Base-by-base conservation (phyloP, 108 stramenopile genomes). In the Conticribra guillardii region DNA sequence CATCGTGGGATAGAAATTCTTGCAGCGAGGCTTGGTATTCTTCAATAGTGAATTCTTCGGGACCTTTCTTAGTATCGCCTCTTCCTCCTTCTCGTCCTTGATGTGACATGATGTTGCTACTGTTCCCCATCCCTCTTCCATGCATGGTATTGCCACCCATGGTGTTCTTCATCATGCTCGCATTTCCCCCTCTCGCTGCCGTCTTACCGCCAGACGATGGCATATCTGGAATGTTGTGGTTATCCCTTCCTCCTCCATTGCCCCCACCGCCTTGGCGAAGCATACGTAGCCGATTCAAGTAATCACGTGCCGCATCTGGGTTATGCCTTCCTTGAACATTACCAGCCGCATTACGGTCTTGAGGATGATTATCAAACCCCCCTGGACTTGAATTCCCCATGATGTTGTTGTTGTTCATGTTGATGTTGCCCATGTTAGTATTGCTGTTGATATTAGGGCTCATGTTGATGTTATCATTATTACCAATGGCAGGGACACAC, bases 21-120 rank as follows among this genome's bases (percentile, higher is more conserved):
- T 76, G 75, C 3, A 76, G 53, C 1, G 75, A 69, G 23, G 67
- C 67, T 56, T 69, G 60, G 33, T 76, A 76, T 50, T 76, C 75
- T 44, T 76, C 67, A 33, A 68, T 63, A 60, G 45, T 68, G 41
- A 68, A 69, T 31, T 65, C 54, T 29, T 54, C 33, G 46, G 26
- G 56, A 18, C 22, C 46, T 23, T 47, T 46, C 0, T 27, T 16
- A 7, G n/a, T 27, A 14, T 32, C n/a, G 41, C 68, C 48, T n/a
- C 61, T 37, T 30, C 24, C 14, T 23, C 63, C 53, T 18, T 49
- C 47, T 9, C 52, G 26, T 4, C 51, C 64, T 33, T 63, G 28
- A 27, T 59, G 34, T 34, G 19, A 21, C 34, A 30, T 50, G 18
- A 54, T 62, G 26, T 46, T 73, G n/a, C 48, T 33, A 4, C 18